Evolutionary conservation across 2,329 filamentous ascomycete species (phyloP).

Genomic region (Triangularia verruculosa): DNA sequence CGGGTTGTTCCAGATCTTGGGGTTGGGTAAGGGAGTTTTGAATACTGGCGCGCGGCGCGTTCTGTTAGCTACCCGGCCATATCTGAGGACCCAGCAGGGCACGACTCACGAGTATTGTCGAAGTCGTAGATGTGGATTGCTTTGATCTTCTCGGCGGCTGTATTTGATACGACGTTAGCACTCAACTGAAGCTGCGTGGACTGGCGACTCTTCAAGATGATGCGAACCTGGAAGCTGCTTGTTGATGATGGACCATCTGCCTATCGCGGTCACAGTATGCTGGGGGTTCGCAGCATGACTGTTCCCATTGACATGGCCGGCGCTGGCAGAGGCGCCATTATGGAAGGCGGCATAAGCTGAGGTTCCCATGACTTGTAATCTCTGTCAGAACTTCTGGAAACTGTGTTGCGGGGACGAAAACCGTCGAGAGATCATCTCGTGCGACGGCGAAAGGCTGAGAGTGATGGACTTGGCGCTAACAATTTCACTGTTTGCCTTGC

Average conservation of each 20-base stretch:
- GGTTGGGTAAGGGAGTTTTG: slow-evolving; percentile 84
- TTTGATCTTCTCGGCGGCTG: slow-evolving; percentile 66
- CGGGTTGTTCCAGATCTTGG: slow-evolving; percentile 75
- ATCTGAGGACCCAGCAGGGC: not conserved
- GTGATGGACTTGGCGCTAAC: slow-evolving; percentile 10
- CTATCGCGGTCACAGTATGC: slow-evolving; percentile 70
- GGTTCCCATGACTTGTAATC: slow-evolving; percentile 26
- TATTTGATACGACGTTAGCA: slow-evolving; percentile 18
- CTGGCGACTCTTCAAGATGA: not conserved
- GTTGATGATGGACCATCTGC: slow-evolving; percentile 78
- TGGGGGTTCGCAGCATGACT: not conserved
- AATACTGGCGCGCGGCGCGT: slow-evolving; percentile 61
- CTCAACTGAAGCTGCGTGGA: too few species aligned
- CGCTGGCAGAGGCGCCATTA: slow-evolving; percentile 24
- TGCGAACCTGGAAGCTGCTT: slow-evolving; percentile 64
- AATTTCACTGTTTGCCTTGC: slow-evolving; percentile 15
- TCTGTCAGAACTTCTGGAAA: slow-evolving; percentile 17
- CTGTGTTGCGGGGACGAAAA: slow-evolving; percentile 14
- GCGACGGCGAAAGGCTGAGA: slow-evolving; percentile 6
- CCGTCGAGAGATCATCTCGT: slow-evolving; percentile 25
- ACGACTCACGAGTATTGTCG: slow-evolving; percentile 78
- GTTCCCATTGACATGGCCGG: not conserved
- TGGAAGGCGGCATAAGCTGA: slow-evolving; percentile 24
- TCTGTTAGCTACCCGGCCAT: slow-evolving; percentile 1
- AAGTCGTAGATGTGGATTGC: slow-evolving; percentile 94